phyloP scores from a whole-genome alignment of 345 rosid genomes.

The Lenwebbia sp. region DNA sequence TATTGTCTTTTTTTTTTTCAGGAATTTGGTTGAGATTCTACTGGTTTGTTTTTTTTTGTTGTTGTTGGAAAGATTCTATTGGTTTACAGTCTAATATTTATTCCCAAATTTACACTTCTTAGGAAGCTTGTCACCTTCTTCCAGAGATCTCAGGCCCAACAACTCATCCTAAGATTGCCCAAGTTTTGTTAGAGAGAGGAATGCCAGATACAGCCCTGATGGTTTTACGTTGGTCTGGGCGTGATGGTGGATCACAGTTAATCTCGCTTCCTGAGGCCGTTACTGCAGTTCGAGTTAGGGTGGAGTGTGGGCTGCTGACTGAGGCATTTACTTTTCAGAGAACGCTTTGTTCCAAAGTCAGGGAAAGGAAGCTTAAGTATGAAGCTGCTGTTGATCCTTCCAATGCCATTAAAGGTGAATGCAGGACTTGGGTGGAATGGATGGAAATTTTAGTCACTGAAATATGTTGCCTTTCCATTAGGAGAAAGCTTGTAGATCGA shows the following conservation, averaged over 20 bases:
- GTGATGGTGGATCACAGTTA: slow-evolving; percentile 53
- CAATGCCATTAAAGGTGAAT: slow-evolving; percentile 22
- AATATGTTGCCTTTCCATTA: slow-evolving; percentile 79
- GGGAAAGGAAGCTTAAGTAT: slow-evolving; percentile 43
- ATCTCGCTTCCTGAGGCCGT: slow-evolving; percentile 76
- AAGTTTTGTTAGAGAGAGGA: slow-evolving; percentile 82
- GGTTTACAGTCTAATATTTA: slow-evolving; percentile 11
- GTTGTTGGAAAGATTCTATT: background rate
- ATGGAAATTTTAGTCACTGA: slow-evolving; percentile 76
- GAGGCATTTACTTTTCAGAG: slow-evolving; percentile 94
- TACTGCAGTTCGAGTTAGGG: slow-evolving; percentile 75
- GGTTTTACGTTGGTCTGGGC: slow-evolving; percentile 91
- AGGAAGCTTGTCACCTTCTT: slow-evolving; percentile 85
- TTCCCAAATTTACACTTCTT: slow-evolving; percentile 15
- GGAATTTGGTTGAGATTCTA: background rate
- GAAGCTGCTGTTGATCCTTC: slow-evolving; percentile 21
- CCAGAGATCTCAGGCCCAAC: slow-evolving; percentile 81
- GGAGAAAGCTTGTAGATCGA: slow-evolving; percentile 74
- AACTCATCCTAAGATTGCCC: slow-evolving; percentile 85
- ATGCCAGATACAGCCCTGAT: slow-evolving; percentile 73
- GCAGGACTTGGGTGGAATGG: slow-evolving; percentile 65
- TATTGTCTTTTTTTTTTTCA: background rate
- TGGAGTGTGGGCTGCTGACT: slow-evolving; percentile 85
- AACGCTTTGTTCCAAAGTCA: slow-evolving; percentile 55
- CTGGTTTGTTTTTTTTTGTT: background rate